Evolutionary conservation across 768 basidiomycete genomes (phyloP).

Genomic region (Kwoniella sp.): DNA sequence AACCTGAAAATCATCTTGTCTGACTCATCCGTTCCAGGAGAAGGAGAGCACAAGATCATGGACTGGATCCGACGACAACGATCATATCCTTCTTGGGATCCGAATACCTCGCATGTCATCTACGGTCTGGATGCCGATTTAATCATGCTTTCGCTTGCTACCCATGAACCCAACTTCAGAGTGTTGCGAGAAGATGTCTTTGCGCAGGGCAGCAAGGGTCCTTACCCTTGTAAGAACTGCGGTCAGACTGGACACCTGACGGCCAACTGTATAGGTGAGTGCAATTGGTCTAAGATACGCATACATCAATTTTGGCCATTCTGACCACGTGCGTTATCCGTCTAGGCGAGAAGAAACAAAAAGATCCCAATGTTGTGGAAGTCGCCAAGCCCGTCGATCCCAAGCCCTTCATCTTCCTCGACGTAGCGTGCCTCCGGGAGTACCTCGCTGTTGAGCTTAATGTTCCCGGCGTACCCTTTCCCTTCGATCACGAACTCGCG

Average conservation of each 20-base stretch:
- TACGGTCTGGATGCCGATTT: slow-evolving; percentile 99
- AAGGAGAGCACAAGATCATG: slow-evolving; percentile 99
- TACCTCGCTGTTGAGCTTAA: slow-evolving; percentile 96
- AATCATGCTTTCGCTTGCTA: slow-evolving; percentile 96
- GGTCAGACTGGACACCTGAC: slow-evolving; percentile 94
- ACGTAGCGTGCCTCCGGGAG: slow-evolving; percentile 91
- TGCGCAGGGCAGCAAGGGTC: slow-evolving; percentile 69
- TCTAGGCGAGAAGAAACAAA: slow-evolving; percentile 63
- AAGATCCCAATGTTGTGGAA: slow-evolving; percentile 59
- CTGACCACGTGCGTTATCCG: not conserved
- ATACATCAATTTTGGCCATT: not conserved
- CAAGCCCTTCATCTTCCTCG: slow-evolving; percentile 99
- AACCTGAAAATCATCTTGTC: slow-evolving; percentile 95
- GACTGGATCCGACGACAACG: slow-evolving; percentile 93
- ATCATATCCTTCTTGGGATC: slow-evolving; percentile 81
- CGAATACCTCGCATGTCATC: slow-evolving; percentile 94
- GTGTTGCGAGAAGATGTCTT: slow-evolving; percentile 99
- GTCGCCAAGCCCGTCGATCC: slow-evolving; percentile 66
- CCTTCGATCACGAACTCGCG: slow-evolving; percentile 90
- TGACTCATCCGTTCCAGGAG: slow-evolving; percentile 94
- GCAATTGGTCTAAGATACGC: no score
- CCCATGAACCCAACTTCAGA: slow-evolving; percentile 96
- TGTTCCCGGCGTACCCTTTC: slow-evolving; percentile 72
- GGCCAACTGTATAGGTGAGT: slow-evolving; percentile 79
- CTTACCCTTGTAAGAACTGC: slow-evolving; percentile 82